These are phyloP conservation scores for Inga laurina DNA, from an alignment of 306 rosid genomes.

Conservation along the genomic window DNA sequence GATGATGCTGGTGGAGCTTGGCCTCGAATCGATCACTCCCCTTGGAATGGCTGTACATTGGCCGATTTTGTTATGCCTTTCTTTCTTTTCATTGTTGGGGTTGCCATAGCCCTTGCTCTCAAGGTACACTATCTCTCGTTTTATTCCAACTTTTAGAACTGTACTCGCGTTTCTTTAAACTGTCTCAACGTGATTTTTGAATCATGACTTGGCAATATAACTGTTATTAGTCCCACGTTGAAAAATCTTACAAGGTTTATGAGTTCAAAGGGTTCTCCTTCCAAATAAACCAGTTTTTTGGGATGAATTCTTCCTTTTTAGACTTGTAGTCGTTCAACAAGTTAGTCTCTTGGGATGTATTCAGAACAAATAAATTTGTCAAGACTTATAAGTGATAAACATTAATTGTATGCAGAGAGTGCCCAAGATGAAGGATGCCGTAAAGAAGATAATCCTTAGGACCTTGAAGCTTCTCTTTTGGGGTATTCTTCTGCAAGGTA, in stretches of 20 bases:
- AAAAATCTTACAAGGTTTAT: too few relatives aligned
- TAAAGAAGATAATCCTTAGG: constrained; percentile 61
- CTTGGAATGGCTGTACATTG: constrained; percentile 94
- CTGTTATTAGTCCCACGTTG: too few relatives aligned
- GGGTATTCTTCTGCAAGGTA: constrained; percentile 90
- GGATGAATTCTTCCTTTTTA: too few relatives aligned
- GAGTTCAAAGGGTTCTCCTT: too few relatives aligned
- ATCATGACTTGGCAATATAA: not conserved
- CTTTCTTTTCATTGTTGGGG: constrained; percentile 94
- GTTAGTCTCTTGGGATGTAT: too few relatives aligned
- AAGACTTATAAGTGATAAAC: not conserved
- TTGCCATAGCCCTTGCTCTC: constrained; percentile 84
- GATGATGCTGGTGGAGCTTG: constrained; percentile 87
- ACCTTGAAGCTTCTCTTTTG: constrained; percentile 86
- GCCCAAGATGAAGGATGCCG: constrained; percentile 46
- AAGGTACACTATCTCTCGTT: constrained; percentile 45
- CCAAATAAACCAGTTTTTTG: too few relatives aligned
- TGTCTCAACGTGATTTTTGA: not conserved
- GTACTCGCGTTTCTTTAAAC: not conserved
- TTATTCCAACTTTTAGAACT: not conserved
- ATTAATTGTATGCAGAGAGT: constrained; percentile 50
- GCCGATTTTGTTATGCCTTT: constrained; percentile 95
- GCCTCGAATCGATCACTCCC: constrained; percentile 83
- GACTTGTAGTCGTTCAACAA: too few relatives aligned
- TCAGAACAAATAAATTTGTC: too few relatives aligned